phyloP scores from a whole-genome alignment of 441 rosid species.

The Geranium incanum region DNA sequence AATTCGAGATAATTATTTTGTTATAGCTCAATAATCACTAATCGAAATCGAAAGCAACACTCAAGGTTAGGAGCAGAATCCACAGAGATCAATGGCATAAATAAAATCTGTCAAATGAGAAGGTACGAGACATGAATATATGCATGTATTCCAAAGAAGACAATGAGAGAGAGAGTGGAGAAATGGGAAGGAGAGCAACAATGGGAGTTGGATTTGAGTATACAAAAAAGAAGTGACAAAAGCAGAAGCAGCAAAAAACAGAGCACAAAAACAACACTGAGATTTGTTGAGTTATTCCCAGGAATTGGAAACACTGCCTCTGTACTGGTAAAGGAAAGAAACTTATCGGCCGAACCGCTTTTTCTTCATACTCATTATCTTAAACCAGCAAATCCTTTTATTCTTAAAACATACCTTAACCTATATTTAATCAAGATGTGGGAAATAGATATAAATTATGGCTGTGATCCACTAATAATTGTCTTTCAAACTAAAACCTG shows the following conservation, averaged over 20 bases:
- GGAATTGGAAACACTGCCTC: no score
- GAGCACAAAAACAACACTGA: conserved; percentile 2
- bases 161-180: neutral
- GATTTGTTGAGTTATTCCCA: neutral
- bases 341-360: neutral
- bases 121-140: neutral
- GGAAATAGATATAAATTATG: no score
- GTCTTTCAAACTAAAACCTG: no score
- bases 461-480: no score
- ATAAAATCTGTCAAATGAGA: neutral
- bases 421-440: no score
- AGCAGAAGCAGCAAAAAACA: neutral
- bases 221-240: neutral
- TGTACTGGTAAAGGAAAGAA: neutral
- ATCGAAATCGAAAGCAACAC: neutral
- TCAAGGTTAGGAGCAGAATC: neutral
- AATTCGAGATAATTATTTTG: neutral
- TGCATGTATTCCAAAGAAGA: neutral
- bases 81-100: neutral
- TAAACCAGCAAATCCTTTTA: neutral
- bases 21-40: neutral
- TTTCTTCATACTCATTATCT: neutral
- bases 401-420: neutral
- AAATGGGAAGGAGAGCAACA: neutral
- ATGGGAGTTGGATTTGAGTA: neutral